Conservation (phyloP, 495 filamentous ascomycete species). For the Cudoniella acicularis region DNA sequence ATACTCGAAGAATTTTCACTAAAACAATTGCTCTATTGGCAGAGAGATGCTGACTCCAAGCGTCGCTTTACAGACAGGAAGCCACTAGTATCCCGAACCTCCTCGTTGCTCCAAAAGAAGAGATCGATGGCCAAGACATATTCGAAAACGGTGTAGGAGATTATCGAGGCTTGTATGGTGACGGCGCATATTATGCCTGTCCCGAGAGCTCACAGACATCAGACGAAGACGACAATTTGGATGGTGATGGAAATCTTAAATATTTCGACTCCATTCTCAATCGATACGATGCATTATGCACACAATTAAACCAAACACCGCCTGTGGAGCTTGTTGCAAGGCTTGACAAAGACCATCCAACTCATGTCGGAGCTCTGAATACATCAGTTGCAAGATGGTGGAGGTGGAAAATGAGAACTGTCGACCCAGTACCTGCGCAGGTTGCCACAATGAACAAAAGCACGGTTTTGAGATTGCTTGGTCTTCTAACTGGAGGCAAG, state of each 20-base stretch:
- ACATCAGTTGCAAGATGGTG: conserved; percentile 44
- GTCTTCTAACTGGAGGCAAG: conserved; percentile 45
- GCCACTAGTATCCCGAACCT: conserved; percentile 34
- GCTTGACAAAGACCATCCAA: conserved; percentile 56
- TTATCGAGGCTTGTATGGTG: conserved; percentile 57
- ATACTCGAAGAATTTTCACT: conserved; percentile 24
- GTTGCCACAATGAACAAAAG: conserved; percentile 64
- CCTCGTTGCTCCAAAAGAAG: conserved; percentile 31
- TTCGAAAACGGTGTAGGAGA: conserved; percentile 42
- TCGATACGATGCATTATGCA: conserved; percentile 57
- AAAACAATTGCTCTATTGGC: conserved; percentile 23
- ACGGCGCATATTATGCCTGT: conserved; percentile 66
- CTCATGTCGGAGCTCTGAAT: conserved; percentile 44
- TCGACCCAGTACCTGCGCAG: conserved; percentile 64
- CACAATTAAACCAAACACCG: conserved; percentile 51
- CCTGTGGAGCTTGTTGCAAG: conserved; percentile 42
- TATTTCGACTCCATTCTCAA: conserved; percentile 62
- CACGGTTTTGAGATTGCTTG: conserved; percentile 53
- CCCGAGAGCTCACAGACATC: conserved; percentile 23
- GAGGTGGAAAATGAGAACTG: conserved; percentile 43
- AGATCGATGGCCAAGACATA: conserved; percentile 34
- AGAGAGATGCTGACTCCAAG: conserved; percentile 23
- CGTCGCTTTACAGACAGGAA: conserved; percentile 30
- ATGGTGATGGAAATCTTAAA: conserved; percentile 45
- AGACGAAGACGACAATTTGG: conserved; percentile 23